phyloP scores from a whole-genome alignment of 495 filamentous ascomycete genomes.

The Aeminium ludgeri region DNA sequence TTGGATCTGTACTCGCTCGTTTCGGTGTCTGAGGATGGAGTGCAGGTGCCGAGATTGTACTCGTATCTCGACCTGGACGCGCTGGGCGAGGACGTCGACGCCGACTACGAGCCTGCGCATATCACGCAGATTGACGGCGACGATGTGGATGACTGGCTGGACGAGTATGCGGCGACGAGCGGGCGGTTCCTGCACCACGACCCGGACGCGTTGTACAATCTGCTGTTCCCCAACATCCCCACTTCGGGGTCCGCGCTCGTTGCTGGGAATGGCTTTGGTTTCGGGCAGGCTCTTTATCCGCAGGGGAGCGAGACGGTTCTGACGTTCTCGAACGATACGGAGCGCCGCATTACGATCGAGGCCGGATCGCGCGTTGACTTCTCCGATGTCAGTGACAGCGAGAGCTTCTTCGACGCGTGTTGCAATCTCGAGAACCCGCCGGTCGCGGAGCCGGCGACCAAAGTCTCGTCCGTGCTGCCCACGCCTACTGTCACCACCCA shows the following conservation, averaged over 20 bases:
- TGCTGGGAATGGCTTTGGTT: neutral
- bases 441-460: no score
- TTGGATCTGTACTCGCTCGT: slow-evolving; percentile 12
- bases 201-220: slow-evolving; percentile 26
- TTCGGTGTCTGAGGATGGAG: slow-evolving; percentile 27
- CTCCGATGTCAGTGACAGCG: neutral
- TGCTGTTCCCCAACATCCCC: slow-evolving; percentile 12
- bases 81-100: neutral
- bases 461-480: no score
- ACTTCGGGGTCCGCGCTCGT: neutral
- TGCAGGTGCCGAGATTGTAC: slow-evolving; percentile 26
- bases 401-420: slow-evolving; percentile 2
- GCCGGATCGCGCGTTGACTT: neutral
- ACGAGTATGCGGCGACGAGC: slow-evolving; percentile 1
- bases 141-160: slow-evolving; percentile 16
- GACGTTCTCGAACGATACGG: slow-evolving; percentile 9
- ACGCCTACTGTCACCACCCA: neutral
- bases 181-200: slow-evolving; percentile 21
- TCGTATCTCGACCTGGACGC: slow-evolving; percentile 17
- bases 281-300: neutral
- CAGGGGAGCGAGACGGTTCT: slow-evolving; percentile 5
- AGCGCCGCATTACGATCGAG: neutral
- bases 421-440: neutral
- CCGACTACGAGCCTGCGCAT: slow-evolving; percentile 10
- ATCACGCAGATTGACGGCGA: slow-evolving; percentile 25